Evolutionary conservation across 345 rosid species (phyloP), one percentile per base, ranked within the genome.

Genomic region (Eucalyptus pauciflora): DNA sequence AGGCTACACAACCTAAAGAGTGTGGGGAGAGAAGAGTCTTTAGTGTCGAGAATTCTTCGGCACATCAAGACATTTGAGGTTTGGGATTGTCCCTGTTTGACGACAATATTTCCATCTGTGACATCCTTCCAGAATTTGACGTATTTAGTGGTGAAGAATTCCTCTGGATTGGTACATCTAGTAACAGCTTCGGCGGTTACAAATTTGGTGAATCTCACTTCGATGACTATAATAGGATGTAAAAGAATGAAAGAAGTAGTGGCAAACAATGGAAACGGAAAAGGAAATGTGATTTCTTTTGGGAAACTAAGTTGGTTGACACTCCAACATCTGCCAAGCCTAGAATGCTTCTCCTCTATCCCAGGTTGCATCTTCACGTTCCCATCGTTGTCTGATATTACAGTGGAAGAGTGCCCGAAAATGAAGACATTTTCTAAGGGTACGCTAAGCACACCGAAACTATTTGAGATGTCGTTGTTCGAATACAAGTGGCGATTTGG

Each of bases 391-490:
- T 15, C 0, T 14, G 0, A 0, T 2, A 15, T 50, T 50, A 15
- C 0, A 15, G 54, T 50, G 8, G 8, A 50, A 50, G 20, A 50
- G 3, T 50, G 54, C 2, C 20, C 54, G 3, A 16, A 50, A 6
- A 50, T 50, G 8, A 16, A 16, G 54, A 50, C 8, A 0, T 50
- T 16, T 50, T 2, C 20, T 50, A 6, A 15, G 20, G 8, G 20
- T 16, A 15, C 0, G 0, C 20, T 50, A 16, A 50, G 18, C 17
- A 13, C 45, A 49, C 50, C 2, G 0, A 49, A 49, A 49, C 14
- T 5, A 49, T 1, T 0, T 49, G 0, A 0, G 2, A 0, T 12
- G 5, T 49, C 50, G 0, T 2, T 49, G 5, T 49, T 49, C 0
- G 15, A 0, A 49, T 13, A 50, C 51, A 13, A 50, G 17, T 1